Percentiles rank a stretch among this genome's conserved stretches.
These are phyloP conservation scores for Annulohypoxylon stygium DNA, from an alignment of 495 filamentous ascomycete genomes.

Conservation along the genomic window DNA sequence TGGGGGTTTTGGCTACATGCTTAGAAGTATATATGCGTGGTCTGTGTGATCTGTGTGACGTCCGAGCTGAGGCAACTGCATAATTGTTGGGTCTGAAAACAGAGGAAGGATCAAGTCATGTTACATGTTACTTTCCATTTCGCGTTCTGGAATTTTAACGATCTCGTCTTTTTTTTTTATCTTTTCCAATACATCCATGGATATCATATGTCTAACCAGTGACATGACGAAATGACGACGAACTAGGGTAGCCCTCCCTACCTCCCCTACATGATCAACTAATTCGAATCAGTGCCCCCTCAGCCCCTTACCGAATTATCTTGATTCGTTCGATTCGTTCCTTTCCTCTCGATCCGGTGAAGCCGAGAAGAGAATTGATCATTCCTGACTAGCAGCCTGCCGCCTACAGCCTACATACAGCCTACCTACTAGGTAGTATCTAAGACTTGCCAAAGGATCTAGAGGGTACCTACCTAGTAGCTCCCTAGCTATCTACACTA, in stretches of 20 bases:
- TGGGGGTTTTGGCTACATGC: not conserved
- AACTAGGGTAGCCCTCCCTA: constrained; percentile 15
- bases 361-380: constrained; percentile 21
- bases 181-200: not conserved
- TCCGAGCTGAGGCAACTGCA: constrained; percentile 18
- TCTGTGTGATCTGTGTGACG: not conserved
- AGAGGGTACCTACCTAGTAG: not conserved
- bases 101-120: constrained; percentile 2
- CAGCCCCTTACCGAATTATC: constrained; percentile 16
- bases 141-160: constrained; percentile 1
- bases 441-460: not conserved
- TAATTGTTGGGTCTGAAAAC: constrained; percentile 8
- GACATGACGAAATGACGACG: constrained; percentile 7
- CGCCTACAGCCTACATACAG: not conserved
- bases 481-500: not conserved
- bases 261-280: constrained; percentile 3
- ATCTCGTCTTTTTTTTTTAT: not conserved
- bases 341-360: constrained; percentile 29
- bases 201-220: not conserved
- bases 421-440: not conserved
- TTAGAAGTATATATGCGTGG: not conserved
- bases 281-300: constrained; percentile 12
- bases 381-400: constrained; percentile 4
- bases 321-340: constrained; percentile 13
- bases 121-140: constrained; percentile 3